Base-by-base conservation (phyloP, 306 rosid species). In the Arachis hypogaea region DNA sequence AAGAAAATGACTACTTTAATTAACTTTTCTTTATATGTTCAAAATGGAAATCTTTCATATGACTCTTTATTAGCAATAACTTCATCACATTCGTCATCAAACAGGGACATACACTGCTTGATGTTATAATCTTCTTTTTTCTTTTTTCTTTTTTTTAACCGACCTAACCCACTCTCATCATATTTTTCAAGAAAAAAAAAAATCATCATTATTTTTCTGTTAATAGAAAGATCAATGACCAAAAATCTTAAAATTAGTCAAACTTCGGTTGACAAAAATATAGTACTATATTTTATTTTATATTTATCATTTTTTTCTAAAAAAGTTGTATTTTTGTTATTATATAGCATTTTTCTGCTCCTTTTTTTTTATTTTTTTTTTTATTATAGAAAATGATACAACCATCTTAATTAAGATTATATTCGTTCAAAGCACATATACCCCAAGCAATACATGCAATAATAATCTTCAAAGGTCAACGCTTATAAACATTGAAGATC, bases 391-490 rank as follows among this genome's bases (percentile, higher is more conserved):
- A 22, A 22, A 22, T 22, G 28, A 22, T 22, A 22, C 28, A 22
- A 22, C 28, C 28, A 22, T 33, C 38, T 33, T 33, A 33, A 33
- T 2, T 33, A 43, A 43, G 46, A 43, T 46, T 42, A 70, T 51
- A 22, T 18, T 9, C 56, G 8, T 71, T 58, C 56, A 41, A 71
- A 29, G 4, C 46, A 10, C 67, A 45, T 43, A 30, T 58, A 30
- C 66, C 33, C n/a, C 33, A 29, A 55, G 22, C 46, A 58, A 57
- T 33, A 4, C 38, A 33, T 33, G 38, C 4, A 33, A 33, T 33
- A 33, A 33, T 33, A 33, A 55, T 71, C 41, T 28, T 9, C 54
- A 6, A 58, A 58, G 2, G 29, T 58, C 68, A 71, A 71, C 59
- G 68, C 59, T 45, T 45, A 16, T 2, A 4, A 71, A 71, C 18